A percentile compares a stretch with the other conserved stretches of the same genome.
These are phyloP conservation scores for Lobosporangium transversale DNA, from an alignment of 192 early-diverging fungal genomes.

Conservation along the genomic window DNA sequence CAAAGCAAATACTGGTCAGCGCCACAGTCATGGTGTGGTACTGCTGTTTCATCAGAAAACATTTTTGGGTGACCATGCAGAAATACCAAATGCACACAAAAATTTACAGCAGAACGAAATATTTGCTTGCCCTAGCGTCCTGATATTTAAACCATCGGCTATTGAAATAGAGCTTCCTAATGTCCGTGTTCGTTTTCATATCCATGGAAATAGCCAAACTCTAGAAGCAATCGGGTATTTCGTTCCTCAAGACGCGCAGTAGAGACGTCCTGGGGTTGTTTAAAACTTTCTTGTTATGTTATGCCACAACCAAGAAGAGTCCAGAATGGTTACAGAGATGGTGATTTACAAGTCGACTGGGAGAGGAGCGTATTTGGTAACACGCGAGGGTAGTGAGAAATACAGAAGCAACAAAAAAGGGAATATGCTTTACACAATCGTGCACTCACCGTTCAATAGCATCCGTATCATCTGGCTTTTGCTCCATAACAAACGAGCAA, in stretches of 20 bases:
- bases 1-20: constrained; percentile 14
- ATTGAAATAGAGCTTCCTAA: neutral
- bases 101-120: constrained; percentile 13
- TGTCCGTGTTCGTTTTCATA: too few species aligned
- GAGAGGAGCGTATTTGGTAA: too few species aligned
- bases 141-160: constrained; percentile 3
- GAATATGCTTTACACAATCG: constrained; percentile 14
- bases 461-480: constrained; percentile 62
- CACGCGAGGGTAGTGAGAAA: neutral
- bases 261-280: too few species aligned
- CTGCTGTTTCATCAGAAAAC: too few species aligned
- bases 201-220: too few species aligned
- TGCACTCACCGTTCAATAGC: constrained; percentile 68
- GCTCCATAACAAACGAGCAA: constrained; percentile 69
- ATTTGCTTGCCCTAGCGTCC: constrained; percentile 27
- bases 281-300: too few species aligned
- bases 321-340: too few species aligned
- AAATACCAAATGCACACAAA: constrained; percentile 3
- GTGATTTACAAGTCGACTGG: too few species aligned
- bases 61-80: neutral
- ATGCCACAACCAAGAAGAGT: too few species aligned
- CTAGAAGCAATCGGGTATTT: neutral
- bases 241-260: too few species aligned
- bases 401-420: constrained; percentile 22
- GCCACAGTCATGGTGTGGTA: too few species aligned